These are phyloP conservation scores for Euryodendron excelsum DNA, from an alignment of 148 eudicot genomes.

Conservation along the genomic window DNA sequence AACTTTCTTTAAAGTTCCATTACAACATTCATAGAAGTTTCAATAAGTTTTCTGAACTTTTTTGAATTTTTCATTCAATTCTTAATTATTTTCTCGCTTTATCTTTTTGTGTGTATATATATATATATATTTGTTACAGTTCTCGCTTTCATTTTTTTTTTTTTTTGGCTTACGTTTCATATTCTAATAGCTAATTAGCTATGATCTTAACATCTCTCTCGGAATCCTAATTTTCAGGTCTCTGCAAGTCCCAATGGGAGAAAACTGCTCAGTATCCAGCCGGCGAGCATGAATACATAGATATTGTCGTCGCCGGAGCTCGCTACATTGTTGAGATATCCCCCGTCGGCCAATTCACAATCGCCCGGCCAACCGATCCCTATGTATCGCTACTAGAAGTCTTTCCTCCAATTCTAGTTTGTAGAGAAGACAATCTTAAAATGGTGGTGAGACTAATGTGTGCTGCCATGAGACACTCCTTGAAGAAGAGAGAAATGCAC, in stretches of 20 bases:
- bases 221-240: conserved; percentile 14
- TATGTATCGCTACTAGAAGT: conserved; percentile 22
- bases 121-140: too few relatives aligned
- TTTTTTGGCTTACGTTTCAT: too few relatives aligned
- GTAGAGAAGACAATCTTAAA: conserved; percentile 18
- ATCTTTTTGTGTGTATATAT: too few relatives aligned
- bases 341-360: conserved; percentile 18
- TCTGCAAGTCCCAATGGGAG: conserved; percentile 24
- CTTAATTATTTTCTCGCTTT: too few relatives aligned
- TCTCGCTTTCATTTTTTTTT: too few relatives aligned
- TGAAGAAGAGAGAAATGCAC: conserved; percentile 22
- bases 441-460: conserved; percentile 22
- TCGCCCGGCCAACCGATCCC: conserved; percentile 24
- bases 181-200: too few relatives aligned
- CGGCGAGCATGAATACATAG: conserved; percentile 31
- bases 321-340: conserved; percentile 30
- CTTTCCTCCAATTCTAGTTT: conserved; percentile 19
- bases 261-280: conserved; percentile 3
- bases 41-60: too few relatives aligned
- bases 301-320: conserved; percentile 10
- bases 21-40: too few relatives aligned
- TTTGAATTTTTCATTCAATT: too few relatives aligned
- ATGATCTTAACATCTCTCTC: too few relatives aligned
- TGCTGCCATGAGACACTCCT: conserved; percentile 20
- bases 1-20: too few relatives aligned